Evolutionary conservation across 768 basidiomycete genomes (phyloP).

Genomic region (Auriscalpium orientale): DNA sequence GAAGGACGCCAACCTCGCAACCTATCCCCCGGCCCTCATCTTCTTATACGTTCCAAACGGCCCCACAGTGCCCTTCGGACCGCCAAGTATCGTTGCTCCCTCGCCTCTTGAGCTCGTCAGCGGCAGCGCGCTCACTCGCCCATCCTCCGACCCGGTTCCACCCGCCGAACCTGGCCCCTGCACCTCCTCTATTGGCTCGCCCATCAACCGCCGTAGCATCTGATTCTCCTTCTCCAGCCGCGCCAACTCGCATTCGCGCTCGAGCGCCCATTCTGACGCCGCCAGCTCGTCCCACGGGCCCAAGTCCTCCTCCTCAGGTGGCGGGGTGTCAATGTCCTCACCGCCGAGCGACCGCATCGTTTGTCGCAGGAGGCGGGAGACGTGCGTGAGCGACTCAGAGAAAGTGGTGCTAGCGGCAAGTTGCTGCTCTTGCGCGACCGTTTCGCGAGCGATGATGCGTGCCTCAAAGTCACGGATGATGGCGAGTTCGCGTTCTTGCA

Average conservation of each 20-base stretch:
- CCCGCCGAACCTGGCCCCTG: constrained; percentile 1
- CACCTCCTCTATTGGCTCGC: constrained; percentile 28
- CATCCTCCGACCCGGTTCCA: constrained; percentile 8
- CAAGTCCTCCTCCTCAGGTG: constrained; percentile 16
- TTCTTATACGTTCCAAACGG: constrained; percentile 16
- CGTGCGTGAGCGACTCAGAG: constrained; percentile 59
- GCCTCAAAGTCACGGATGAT: constrained; percentile 88
- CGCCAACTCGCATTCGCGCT: constrained; percentile 85
- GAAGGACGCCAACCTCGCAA: background rate
- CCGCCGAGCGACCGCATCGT: constrained; percentile 65
- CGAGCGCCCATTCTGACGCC: constrained; percentile 68
- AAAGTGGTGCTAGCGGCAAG: constrained; percentile 57
- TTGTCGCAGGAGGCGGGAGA: constrained; percentile 63
- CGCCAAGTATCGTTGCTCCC: constrained; percentile 4
- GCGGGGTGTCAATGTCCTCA: constrained; percentile 36
- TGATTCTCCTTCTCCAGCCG: constrained; percentile 85
- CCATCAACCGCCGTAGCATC: constrained; percentile 66
- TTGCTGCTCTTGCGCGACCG: constrained; percentile 50
- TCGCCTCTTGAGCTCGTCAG: background rate
- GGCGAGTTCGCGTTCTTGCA: constrained; percentile 87
- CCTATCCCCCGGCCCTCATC: background rate
- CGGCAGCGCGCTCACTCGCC: constrained; percentile 14
- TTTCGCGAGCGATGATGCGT: constrained; percentile 69
- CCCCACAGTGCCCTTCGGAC: constrained; percentile 16
- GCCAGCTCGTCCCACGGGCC: constrained; percentile 27